Percentiles rank a stretch among this genome's conserved stretches.
Evolutionary conservation across 176 grass and related monocot species (phyloP).

Genomic region (Oryza meridionalis): DNA sequence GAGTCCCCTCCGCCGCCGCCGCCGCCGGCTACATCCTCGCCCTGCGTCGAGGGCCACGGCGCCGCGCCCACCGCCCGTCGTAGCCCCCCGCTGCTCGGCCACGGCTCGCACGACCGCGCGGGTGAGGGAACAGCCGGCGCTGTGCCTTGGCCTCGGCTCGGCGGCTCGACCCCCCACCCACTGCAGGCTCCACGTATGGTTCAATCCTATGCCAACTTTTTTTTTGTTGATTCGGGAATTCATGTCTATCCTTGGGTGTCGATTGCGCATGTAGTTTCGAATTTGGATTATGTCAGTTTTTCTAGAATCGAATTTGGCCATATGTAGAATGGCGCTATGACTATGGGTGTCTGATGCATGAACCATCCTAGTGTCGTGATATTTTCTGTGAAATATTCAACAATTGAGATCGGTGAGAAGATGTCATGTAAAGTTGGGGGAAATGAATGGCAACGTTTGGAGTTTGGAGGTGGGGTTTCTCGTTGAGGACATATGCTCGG

Average conservation of each 20-base stretch:
- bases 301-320: not conserved
- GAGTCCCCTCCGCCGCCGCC: no score
- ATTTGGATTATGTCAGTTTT: not conserved
- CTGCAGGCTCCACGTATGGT: not conserved
- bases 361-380: no score
- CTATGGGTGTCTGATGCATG: not conserved
- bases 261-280: not conserved
- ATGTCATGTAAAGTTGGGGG: not conserved
- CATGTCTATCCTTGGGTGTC: no score
- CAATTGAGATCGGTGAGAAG: not conserved
- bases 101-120: no score
- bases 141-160: not conserved
- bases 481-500: not conserved
- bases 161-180: no score
- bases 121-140: not conserved
- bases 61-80: no score
- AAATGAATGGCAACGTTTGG: not conserved
- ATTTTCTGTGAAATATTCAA: not conserved
- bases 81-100: no score
- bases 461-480: not conserved
- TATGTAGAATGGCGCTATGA: not conserved
- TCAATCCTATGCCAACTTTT: not conserved
- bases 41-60: no score
- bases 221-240: no score
- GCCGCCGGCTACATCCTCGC: no score